Conservation (phyloP, 768 basidiomycete genomes). For the Tricholoma matsutake region DNA sequence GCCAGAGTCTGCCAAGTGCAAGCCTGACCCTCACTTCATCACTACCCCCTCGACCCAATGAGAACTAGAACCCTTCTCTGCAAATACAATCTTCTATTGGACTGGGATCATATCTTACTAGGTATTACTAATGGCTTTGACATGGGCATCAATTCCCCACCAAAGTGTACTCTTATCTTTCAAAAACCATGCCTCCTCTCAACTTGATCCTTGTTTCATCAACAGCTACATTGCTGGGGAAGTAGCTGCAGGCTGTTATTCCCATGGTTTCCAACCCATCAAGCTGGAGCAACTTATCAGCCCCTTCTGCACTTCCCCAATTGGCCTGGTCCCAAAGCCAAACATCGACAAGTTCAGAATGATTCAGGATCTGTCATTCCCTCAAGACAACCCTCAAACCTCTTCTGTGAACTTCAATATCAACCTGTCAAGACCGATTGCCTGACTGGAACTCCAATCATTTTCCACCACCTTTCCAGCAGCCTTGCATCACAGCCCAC, state of each 20-base stretch:
- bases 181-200: too few relatives aligned
- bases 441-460: too few relatives aligned
- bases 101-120: neutral
- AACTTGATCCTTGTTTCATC: neutral
- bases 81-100: neutral
- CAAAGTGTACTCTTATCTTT: neutral
- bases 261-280: too few relatives aligned
- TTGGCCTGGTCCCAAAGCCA: slow-evolving; percentile 36
- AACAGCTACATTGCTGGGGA: neutral
- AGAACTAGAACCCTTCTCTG: neutral
- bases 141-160: neutral
- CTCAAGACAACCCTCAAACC: slow-evolving; percentile 16
- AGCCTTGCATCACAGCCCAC: too few relatives aligned
- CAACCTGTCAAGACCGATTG: too few relatives aligned
- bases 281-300: too few relatives aligned
- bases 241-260: neutral
- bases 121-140: too few relatives aligned
- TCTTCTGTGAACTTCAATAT: slow-evolving; percentile 24
- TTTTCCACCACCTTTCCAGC: too few relatives aligned
- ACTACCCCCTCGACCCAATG: neutral
- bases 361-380: slow-evolving; percentile 33
- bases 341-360: slow-evolving; percentile 15
- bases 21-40: too few relatives aligned
- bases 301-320: too few relatives aligned
- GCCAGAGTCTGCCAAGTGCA: too few relatives aligned